Evolutionary conservation across 306 rosid species (phyloP), one percentile per base, ranked within the genome.

Genomic region (Lagenaria siceraria): DNA sequence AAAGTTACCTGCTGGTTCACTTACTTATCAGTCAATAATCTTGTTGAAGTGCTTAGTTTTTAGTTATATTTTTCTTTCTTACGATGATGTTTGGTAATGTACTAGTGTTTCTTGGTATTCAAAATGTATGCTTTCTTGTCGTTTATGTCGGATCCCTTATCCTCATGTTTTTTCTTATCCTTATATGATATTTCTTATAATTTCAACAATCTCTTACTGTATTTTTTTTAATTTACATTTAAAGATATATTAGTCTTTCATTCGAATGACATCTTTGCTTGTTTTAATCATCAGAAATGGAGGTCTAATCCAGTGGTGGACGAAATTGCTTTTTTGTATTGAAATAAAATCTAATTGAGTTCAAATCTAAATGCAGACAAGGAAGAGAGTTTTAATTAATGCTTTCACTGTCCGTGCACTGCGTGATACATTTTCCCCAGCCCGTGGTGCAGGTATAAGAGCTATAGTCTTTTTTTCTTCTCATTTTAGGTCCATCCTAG

Each of bases 341-440:
- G 70, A 69, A 73, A 38, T 79, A 35, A 48, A 80, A 77, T 85
- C 78, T 86, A 65, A 82, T 80, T 77, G 43, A 72, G 51, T 81
- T 13, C 7, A 62, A 56, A 74, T 71, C 79, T 78, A 56, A 74
- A 81, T 85, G 89, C 90, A 96, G 99, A 96, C 98, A 77, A 91
- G 99, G 83, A 96, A 95, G 84, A 88, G 99, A 88, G 99, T 96
- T 78, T 80, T 96, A 90, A 90, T 92, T 76, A 96, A 96, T 85
- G 99, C 99, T 68, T 96, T 96, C 87, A 96, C 99, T 3, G 98
- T 88, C 80, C 99, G 99, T 83, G 99, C 99, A 70, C 82, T 96
- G 79, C 99, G 98, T 43, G 99, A 96, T 81, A 92, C 92, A 79
- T 96, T 96, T 78, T 87, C 98, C 49, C 99, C 98, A 64, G 98